Evolutionary conservation across 2,329 filamentous ascomycete genomes (phyloP).

Genomic region (Penicillium sp.): DNA sequence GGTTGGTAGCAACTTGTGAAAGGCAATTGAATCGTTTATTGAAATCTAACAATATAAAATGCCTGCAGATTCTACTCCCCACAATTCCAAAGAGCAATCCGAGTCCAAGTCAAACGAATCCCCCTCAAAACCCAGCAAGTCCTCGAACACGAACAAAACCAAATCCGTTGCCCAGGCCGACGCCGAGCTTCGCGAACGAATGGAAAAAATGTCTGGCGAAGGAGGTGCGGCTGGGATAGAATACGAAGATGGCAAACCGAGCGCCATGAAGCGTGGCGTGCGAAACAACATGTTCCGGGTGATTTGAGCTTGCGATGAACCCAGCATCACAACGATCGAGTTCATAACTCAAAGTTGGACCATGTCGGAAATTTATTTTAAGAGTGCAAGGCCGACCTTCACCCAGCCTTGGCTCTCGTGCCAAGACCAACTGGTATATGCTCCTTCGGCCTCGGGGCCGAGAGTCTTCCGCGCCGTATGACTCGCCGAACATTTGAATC

Average conservation of each 20-base stretch:
- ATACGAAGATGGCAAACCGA: constrained; percentile 74
- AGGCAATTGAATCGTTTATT: background rate
- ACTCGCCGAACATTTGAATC: background rate
- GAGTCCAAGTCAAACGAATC: background rate
- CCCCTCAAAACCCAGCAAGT: constrained; percentile 10
- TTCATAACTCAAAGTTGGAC: too few relatives aligned
- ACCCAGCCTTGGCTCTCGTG: too few relatives aligned
- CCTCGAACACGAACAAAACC: constrained; percentile 26
- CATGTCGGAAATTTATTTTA: too few relatives aligned
- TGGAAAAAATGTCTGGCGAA: constrained; percentile 70
- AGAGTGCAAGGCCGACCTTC: too few relatives aligned
- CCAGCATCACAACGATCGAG: background rate
- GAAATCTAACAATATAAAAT: background rate
- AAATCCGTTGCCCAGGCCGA: constrained; percentile 69
- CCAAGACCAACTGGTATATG: too few relatives aligned
- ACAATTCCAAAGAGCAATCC: background rate
- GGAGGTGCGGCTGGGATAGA: constrained; percentile 74
- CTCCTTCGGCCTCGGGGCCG: background rate
- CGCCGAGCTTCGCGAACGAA: constrained; percentile 66
- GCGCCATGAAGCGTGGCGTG: constrained; percentile 73
- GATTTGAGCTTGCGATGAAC: constrained; percentile 46
- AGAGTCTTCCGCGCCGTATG: background rate
- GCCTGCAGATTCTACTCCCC: background rate
- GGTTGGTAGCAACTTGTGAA: background rate
- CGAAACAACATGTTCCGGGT: constrained; percentile 78